These are phyloP conservation scores for Cardamine chenopodiifolia DNA, from an alignment of 345 rosid species.

Conservation along the genomic window DNA sequence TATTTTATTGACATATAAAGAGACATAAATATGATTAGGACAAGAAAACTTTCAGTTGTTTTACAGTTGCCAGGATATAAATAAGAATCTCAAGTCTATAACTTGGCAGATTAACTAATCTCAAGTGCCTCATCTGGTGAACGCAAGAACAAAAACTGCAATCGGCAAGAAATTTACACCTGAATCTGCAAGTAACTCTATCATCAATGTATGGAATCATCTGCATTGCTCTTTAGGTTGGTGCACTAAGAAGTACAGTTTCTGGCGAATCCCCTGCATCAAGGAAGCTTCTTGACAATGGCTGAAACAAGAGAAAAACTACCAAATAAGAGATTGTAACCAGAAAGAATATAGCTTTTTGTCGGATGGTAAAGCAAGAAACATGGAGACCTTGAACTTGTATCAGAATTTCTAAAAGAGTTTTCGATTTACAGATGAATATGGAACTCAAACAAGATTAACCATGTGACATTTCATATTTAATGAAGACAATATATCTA, in stretches of 20 bases:
- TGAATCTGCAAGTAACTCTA: slow-evolving; percentile 18
- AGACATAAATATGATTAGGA: background rate
- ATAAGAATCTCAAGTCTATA: slow-evolving; percentile 1
- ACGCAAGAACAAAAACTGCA: slow-evolving; percentile 14
- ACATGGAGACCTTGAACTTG: background rate
- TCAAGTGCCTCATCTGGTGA: slow-evolving; percentile 15
- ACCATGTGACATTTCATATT: background rate
- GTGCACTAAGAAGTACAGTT: slow-evolving; percentile 52
- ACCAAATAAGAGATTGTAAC: slow-evolving; percentile 12
- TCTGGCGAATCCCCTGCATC: slow-evolving; percentile 58
- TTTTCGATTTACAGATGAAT: slow-evolving; percentile 3
- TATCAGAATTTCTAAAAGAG: background rate
- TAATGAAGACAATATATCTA: background rate
- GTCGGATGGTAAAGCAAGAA: background rate
- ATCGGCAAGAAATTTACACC: slow-evolving; percentile 9
- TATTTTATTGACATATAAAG: background rate
- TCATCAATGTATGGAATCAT: slow-evolving; percentile 1
- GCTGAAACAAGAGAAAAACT: slow-evolving; percentile 50
- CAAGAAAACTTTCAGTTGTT: background rate
- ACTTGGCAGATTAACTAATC: slow-evolving; percentile 23
- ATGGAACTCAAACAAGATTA: background rate
- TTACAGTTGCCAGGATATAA: background rate
- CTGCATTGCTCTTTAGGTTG: slow-evolving; percentile 32
- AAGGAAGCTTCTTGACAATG: slow-evolving; percentile 66
- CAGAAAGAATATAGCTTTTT: slow-evolving; percentile 3